Evolutionary conservation across 2,329 filamentous ascomycete genomes (phyloP), one percentile per base, ranked within the genome.

Genomic region (Aspergillus calidoustus): DNA sequence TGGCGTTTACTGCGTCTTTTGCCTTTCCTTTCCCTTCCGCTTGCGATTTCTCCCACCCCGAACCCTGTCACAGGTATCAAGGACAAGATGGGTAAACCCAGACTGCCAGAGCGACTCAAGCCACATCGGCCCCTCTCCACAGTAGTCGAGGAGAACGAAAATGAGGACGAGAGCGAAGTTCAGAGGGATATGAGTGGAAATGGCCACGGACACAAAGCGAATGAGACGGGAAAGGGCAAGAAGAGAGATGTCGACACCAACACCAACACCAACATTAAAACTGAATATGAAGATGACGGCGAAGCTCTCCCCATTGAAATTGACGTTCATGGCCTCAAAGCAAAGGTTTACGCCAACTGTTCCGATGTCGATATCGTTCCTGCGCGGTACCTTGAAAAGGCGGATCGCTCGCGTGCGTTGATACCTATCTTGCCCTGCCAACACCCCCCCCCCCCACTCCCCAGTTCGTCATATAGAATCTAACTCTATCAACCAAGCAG

Each of bases 361-460:
- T 54, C 64, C 3, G 50, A 65, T 7, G 62, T 69, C 6, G 67
- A 72, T 2, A 60, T 73, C 15, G 54, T 74, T 11, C 71, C 71
- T 2, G 17, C 19, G 4, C 52, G 58, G 3, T 72, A 63, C 28
- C 61, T 72, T 3, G 31, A 53, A 38, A 66, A 61, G 55, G 71
- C 71, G 1, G 62, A 69, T 3, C 22, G 57, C 22, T 61, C 64
- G 0, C 17, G 71, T 65, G 19, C 22, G 50, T 9, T 28, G 22
- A 28, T 43, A 31, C 19, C n/a, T 34, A 6, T 3, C 25, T 38
- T 41, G 34, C 9, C 34, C 34, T 41, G 34, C 11, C 34, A 19
- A 19, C 19, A 19, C 19, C 19, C 19, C 19, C 19, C 19, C 19
- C 17, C 1, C 11, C 34, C 34, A 13, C 5, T 41, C 13, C 34